Base-by-base conservation (phyloP, 805 yeast genomes). In the Priceomyces carsonii region DNA sequence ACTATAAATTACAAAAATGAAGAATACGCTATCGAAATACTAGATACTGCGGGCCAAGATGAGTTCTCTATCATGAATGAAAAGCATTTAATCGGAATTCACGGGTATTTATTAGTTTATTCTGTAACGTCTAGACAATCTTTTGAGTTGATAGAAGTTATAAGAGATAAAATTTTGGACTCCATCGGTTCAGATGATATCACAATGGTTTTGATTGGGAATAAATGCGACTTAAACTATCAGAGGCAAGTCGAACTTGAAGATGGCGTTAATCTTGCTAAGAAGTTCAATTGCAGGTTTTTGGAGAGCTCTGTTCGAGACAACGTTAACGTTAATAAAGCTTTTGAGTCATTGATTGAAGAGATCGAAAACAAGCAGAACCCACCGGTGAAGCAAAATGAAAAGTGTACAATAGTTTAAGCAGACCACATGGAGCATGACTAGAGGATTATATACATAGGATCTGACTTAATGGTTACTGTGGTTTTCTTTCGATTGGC, bases 11-110 rank as follows among this genome's bases (percentile, higher is more conserved):
- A 82, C 57, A 77, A 83, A 42, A 84, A 83, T 42, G 82, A 80
- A 47, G 85, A 82, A 35, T 89, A 84, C 55, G 80, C 81, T 35
- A 77, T 90, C 17, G 96, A 88, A 57, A 85, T 89, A 35, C 66
- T 88, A 41, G 97, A 89, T 54, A 89, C 96, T 0, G 95, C 96
- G 1, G 96, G 96, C 6, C 95, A 87, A 65, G 96, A 88, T 59
- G 95, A 88, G 65, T 85, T 82, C 55, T 77, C 87, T 32, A 78
- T 85, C 44, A 75, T 89, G 61, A 85, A 80, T 50, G 87, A 85
- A 58, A 84, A 85, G 48, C 82, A 85, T 36, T 63, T 86, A 32
- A 82, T 84, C 30, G 93, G 90, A 12, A 79, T 85, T 21, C 93
- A 86, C 51, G 97, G 96, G 1, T 85, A 85, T 53, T 66, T 89